A percentile compares a stretch with the other conserved stretches of the same genome.
These are phyloP conservation scores for Stenocarpella maydis DNA, from an alignment of 2,329 filamentous ascomycete genomes.

Conservation along the genomic window DNA sequence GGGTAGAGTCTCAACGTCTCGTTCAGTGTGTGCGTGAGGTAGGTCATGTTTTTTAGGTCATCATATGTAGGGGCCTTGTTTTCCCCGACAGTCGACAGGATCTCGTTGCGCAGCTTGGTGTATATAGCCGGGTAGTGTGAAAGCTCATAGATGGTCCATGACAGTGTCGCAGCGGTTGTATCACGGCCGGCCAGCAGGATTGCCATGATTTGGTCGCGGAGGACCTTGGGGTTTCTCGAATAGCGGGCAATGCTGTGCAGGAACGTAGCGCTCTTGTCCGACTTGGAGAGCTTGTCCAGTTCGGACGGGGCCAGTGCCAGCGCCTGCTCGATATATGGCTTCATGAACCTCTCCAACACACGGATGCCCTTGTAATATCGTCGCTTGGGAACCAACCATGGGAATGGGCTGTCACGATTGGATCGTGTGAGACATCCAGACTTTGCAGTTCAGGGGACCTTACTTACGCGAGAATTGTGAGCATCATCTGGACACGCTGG, in stretches of 20 bases:
- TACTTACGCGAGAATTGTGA: conserved; percentile 58
- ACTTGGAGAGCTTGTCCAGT: conserved; percentile 73
- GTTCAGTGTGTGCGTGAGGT: conserved; percentile 58
- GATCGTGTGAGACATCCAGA: neutral
- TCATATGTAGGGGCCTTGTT: conserved; percentile 55
- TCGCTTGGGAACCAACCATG: conserved; percentile 63
- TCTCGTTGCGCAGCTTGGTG: conserved; percentile 48
- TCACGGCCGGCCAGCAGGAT: conserved; percentile 77
- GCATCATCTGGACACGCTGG: conserved; percentile 71
- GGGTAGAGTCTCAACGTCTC: conserved; percentile 43
- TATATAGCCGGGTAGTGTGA: conserved; percentile 47
- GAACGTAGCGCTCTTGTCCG: conserved; percentile 75
- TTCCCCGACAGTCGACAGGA: conserved; percentile 42
- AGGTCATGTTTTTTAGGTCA: conserved; percentile 57
- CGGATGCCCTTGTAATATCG: conserved; percentile 70
- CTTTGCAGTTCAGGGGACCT: neutral
- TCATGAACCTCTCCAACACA: conserved; percentile 73
- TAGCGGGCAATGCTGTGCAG: conserved; percentile 78
- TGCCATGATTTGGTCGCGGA: conserved; percentile 80
- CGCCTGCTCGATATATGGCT: conserved; percentile 72
- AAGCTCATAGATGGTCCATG: conserved; percentile 50
- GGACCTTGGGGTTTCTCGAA: conserved; percentile 67
- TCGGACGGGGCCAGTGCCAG: conserved; percentile 70
- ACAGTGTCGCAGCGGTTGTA: conserved; percentile 58
- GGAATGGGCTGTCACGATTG: conserved; percentile 59